Base-by-base conservation (phyloP, 768 basidiomycete species). In the Pisolithus marmoratus region DNA sequence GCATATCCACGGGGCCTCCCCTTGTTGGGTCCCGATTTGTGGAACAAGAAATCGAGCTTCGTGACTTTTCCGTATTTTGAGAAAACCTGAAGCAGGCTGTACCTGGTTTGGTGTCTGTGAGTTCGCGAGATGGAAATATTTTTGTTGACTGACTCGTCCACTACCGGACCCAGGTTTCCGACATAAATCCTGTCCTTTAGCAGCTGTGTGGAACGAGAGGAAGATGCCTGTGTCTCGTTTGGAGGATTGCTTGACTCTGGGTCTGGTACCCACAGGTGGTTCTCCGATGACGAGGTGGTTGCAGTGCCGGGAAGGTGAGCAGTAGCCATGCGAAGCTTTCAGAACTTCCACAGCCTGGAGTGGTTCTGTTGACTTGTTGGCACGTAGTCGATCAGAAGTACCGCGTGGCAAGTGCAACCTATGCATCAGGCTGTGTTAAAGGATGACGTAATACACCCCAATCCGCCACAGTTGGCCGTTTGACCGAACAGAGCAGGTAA, bases 1-100 rank as follows among this genome's bases (percentile, higher is more conserved):
- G 94, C 94, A 68, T 95, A 98, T 5, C 96, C 95, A 12, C 94
- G 77, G 1, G 96, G 94, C 66, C 90, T 96, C 17, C 96, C 96
- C 64, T 86, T 94, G 62, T 85, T 70, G 12, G 83, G 77, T 0
- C 95, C 96, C 0, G 87, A 74, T 70, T 95, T 97, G 76, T 99
- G 94, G 63, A 97, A 97, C 56, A 97, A 77, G 67, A 84, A 97
- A 69, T 99, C 96, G 48, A 97, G 79, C 58, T 93, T 91, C 20
- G 91, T 80, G 54, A 98, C 80, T 69, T 91, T 93, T 50, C 96
- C 96, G 66, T 85, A 94, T 70, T 88, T 94, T 29, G 87, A 80
- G 70, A 96, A 96, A 34, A 94, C 69, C 68, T 94, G 90, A 20
- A 98, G 80, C 15, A 99, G 77, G 4, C 90, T 75, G 69, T 92